These are phyloP conservation scores for Cryptosporidium baileyi DNA, from an alignment of 169 alveolate genomes.

Conservation along the genomic window DNA sequence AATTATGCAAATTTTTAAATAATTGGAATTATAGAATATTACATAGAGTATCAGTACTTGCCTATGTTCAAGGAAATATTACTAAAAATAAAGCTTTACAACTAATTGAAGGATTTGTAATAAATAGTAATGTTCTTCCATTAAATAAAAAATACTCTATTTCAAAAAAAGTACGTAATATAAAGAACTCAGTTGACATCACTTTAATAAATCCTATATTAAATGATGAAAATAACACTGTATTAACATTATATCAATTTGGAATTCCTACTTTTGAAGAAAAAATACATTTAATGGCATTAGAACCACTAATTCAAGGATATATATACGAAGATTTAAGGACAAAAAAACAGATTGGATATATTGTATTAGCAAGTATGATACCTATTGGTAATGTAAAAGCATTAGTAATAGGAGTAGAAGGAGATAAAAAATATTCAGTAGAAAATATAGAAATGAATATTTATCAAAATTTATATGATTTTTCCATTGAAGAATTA, in stretches of 20 bases:
- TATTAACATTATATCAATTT: conserved; percentile 22
- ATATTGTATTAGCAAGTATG: conserved; percentile 38
- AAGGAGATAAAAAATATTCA: conserved; percentile 16
- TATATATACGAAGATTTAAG: conserved; percentile 47
- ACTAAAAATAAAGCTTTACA: conserved; percentile 12
- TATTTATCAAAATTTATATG: neutral
- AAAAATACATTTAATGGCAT: conserved; percentile 44
- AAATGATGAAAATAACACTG: conserved; percentile 35
- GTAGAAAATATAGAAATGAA: conserved; percentile 39
- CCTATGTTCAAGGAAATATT: conserved; percentile 56
- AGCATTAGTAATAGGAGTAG: conserved; percentile 44
- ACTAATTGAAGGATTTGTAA: conserved; percentile 18
- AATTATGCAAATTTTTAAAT: conserved; percentile 5
- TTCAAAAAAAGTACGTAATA: conserved; percentile 19
- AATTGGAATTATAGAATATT: conserved; percentile 35
- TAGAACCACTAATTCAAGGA: conserved; percentile 22
- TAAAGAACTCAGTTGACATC: conserved; percentile 12
- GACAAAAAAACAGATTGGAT: conserved; percentile 39
- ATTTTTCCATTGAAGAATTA: neutral
- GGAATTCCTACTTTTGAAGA: conserved; percentile 65
- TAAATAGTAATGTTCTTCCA: conserved; percentile 23
- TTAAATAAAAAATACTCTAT: conserved; percentile 25
- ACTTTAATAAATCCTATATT: neutral
- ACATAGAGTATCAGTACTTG: conserved; percentile 40
- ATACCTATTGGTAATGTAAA: conserved; percentile 15